Conservation (phyloP, 1,284 basidiomycete genomes). For the Boletus mariae region DNA sequence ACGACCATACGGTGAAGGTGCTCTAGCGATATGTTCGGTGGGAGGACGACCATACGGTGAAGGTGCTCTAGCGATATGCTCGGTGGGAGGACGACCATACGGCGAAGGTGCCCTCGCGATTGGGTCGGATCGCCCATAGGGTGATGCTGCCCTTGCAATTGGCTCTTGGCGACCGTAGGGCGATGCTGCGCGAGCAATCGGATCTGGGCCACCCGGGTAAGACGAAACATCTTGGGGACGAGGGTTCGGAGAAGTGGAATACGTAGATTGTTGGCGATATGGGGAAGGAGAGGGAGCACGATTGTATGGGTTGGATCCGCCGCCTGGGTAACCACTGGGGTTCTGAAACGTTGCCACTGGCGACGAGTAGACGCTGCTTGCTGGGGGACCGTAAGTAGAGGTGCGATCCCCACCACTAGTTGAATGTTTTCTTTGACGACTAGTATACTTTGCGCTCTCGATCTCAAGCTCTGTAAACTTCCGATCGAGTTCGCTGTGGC, state of each 20-base stretch:
- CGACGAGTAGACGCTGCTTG: constrained; percentile 19
- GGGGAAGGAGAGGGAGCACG: constrained; percentile 23
- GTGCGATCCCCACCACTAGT: constrained; percentile 27
- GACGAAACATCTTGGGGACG: constrained; percentile 33
- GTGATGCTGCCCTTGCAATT: constrained; percentile 28
- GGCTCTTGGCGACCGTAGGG: constrained; percentile 31
- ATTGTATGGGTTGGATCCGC: constrained; percentile 23
- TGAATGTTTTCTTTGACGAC: constrained; percentile 30
- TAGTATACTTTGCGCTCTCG: constrained; percentile 20
- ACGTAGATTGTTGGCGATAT: constrained; percentile 33
- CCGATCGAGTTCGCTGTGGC: constrained; percentile 26
- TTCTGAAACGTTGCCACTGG: constrained; percentile 16
- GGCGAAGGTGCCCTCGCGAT: constrained; percentile 24
- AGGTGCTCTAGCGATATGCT: constrained; percentile 15
- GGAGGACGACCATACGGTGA: constrained; percentile 33
- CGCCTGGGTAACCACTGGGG: constrained; percentile 20
- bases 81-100: constrained; percentile 19
- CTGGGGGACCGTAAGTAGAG: constrained; percentile 18
- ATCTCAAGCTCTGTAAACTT: constrained; percentile 33
- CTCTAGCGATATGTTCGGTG: constrained; percentile 19
- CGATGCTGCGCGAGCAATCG: constrained; percentile 29
- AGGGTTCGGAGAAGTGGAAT: constrained; percentile 29
- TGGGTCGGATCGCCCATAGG: constrained; percentile 25
- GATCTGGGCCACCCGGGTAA: constrained; percentile 32
- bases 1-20: constrained; percentile 32